Evolutionary conservation across 2,329 filamentous ascomycete species (phyloP).

Genomic region (Aureobasidium mangrovei): DNA sequence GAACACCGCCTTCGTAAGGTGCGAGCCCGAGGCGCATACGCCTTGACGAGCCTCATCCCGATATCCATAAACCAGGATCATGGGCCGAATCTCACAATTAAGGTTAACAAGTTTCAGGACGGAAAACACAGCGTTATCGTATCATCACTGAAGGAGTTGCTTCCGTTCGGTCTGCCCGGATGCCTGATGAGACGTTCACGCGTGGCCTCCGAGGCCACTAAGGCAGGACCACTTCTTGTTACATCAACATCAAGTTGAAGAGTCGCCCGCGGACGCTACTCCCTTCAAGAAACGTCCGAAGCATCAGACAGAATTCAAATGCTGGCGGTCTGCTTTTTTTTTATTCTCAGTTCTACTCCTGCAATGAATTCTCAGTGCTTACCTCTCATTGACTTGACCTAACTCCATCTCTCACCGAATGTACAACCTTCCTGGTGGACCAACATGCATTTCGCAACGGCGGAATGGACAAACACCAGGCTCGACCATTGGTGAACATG

Average conservation of each 20-base stretch:
- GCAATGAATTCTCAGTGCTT: background rate
- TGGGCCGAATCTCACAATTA: background rate
- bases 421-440: background rate
- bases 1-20: background rate
- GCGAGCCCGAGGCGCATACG: background rate
- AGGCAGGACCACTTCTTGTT: slow-evolving; percentile 9
- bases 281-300: background rate
- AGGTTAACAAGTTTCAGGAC: slow-evolving; percentile 1
- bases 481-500: slow-evolving; percentile 2
- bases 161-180: background rate
- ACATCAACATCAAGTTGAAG: background rate
- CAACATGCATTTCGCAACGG: background rate
- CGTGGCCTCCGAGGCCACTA: background rate
- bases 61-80: slow-evolving; percentile 3
- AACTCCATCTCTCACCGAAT: background rate
- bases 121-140: background rate
- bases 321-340: background rate
- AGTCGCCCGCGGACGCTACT: background rate
- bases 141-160: background rate
- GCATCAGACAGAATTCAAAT: slow-evolving; percentile 1
- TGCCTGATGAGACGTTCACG: slow-evolving; percentile 1
- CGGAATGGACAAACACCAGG: background rate
- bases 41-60: background rate
- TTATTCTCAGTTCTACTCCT: background rate
- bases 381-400: background rate